phyloP scores from a whole-genome alignment of 106 monocot genomes.

The Dendrobium catenatum region DNA sequence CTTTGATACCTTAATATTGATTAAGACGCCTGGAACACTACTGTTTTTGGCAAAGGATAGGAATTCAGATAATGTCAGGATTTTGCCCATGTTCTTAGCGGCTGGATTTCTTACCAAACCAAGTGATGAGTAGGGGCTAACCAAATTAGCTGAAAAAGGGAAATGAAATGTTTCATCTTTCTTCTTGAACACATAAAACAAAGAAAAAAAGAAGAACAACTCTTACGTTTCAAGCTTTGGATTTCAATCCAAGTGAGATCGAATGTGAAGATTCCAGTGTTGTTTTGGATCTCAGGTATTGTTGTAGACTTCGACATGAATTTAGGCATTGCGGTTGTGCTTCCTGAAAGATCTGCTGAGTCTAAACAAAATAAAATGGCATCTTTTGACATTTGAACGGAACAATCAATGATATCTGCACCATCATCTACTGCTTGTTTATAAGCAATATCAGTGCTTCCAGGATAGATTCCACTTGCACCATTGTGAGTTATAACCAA shows the following conservation, averaged over 20 bases:
- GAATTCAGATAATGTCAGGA: constrained; percentile 68
- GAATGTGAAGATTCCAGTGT: constrained; percentile 80
- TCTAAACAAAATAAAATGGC: constrained; percentile 74
- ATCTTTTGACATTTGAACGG: constrained; percentile 92
- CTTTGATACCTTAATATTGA: constrained; percentile 58
- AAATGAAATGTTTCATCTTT: neutral
- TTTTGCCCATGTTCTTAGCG: constrained; percentile 63
- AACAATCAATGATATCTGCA: constrained; percentile 85
- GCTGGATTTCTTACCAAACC: constrained; percentile 65
- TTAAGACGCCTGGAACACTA: constrained; percentile 50
- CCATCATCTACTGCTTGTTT: constrained; percentile 75
- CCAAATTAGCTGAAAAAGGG: constrained; percentile 35
- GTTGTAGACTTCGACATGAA: constrained; percentile 46
- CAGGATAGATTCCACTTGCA: constrained; percentile 80
- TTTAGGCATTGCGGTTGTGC: constrained; percentile 47
- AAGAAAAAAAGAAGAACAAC: neutral
- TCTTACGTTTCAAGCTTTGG: constrained; percentile 77
- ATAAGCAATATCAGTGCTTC: constrained; percentile 87
- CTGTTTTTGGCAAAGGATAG: constrained; percentile 65
- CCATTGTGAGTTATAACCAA: constrained; percentile 89
- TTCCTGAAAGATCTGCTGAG: constrained; percentile 48
- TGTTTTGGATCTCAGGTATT: constrained; percentile 66
- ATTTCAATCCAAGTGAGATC: constrained; percentile 90
- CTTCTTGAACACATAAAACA: too few species aligned
- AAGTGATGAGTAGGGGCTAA: constrained; percentile 26